Evolutionary conservation across 2,329 filamentous ascomycete species (phyloP).

Genomic region (Sclerotinia nivalis): DNA sequence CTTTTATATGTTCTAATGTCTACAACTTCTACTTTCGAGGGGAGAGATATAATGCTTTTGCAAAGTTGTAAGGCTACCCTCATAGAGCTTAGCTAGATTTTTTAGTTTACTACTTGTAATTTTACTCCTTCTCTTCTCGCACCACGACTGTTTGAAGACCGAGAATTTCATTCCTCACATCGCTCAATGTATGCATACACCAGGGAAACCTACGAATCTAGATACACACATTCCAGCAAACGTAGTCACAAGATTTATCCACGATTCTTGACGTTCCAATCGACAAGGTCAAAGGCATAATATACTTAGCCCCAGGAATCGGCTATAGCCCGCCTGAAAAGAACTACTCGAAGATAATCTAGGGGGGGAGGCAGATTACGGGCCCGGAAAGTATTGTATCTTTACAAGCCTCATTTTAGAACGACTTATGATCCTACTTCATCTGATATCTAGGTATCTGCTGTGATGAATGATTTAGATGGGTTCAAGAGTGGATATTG

Average conservation of each 20-base stretch:
- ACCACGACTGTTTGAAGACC: conserved; percentile 32
- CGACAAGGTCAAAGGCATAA: too few species aligned
- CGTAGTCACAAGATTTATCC: background rate
- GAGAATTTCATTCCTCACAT: conserved; percentile 28
- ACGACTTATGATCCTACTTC: background rate
- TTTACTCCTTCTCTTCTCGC: too few species aligned
- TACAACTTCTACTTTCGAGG: too few species aligned
- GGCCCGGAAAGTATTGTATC: background rate
- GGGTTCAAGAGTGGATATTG: background rate
- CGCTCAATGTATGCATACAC: conserved; percentile 36
- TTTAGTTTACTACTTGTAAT: too few species aligned
- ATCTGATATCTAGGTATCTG: too few species aligned
- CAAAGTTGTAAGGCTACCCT: too few species aligned
- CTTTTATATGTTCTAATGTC: too few species aligned
- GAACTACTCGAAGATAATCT: conserved; percentile 33
- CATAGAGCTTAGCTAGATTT: too few species aligned
- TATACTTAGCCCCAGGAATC: too few species aligned
- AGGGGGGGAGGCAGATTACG: conserved; percentile 27
- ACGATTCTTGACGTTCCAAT: conserved; percentile 23
- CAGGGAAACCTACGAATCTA: conserved; percentile 36
- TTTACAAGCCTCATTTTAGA: too few species aligned
- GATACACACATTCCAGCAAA: conserved; percentile 25
- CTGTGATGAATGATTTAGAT: too few species aligned
- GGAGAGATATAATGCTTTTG: too few species aligned
- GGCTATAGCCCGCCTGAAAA: conserved; percentile 11